These are phyloP conservation scores for Globisporangium spiculum DNA, from an alignment of 352 stramenopile genomes.

Conservation along the genomic window DNA sequence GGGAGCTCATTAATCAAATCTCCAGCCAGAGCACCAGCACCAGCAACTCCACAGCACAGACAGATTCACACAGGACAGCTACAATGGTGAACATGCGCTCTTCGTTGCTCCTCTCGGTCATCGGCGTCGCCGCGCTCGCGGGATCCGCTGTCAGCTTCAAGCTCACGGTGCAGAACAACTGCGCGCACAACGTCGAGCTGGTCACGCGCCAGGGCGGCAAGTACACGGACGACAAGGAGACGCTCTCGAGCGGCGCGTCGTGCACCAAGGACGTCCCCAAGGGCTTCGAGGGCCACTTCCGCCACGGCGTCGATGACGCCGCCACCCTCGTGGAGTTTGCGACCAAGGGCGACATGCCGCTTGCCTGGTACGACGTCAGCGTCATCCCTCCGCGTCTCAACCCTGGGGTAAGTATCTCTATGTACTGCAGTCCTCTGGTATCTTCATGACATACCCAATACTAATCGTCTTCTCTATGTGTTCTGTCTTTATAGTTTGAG, in stretches of 20 bases:
- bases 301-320: slow-evolving; percentile 50
- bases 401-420: slow-evolving; percentile 18
- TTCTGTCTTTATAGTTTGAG: slow-evolving; percentile 28
- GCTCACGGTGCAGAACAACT: slow-evolving; percentile 65
- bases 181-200: slow-evolving; percentile 48
- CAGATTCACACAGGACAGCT: not conserved
- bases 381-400: slow-evolving; percentile 63
- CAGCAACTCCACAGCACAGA: not conserved
- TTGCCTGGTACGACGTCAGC: slow-evolving; percentile 72
- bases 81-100: slow-evolving; percentile 28
- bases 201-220: slow-evolving; percentile 48
- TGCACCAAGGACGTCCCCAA: slow-evolving; percentile 42
- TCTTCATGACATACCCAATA: not conserved
- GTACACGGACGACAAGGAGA: slow-evolving; percentile 44
- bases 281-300: slow-evolving; percentile 67
- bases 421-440: not conserved
- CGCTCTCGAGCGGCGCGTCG: slow-evolving; percentile 38
- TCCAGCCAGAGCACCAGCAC: not conserved
- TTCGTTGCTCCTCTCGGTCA: slow-evolving; percentile 20
- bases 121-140: slow-evolving; percentile 22
- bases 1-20: slow-evolving; percentile 15
- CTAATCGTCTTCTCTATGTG: not conserved
- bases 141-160: slow-evolving; percentile 31
- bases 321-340: slow-evolving; percentile 67
- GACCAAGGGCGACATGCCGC: slow-evolving; percentile 48